Evolutionary conservation across 306 rosid genomes (phyloP).

Genomic region (Sicyos baderoa): DNA sequence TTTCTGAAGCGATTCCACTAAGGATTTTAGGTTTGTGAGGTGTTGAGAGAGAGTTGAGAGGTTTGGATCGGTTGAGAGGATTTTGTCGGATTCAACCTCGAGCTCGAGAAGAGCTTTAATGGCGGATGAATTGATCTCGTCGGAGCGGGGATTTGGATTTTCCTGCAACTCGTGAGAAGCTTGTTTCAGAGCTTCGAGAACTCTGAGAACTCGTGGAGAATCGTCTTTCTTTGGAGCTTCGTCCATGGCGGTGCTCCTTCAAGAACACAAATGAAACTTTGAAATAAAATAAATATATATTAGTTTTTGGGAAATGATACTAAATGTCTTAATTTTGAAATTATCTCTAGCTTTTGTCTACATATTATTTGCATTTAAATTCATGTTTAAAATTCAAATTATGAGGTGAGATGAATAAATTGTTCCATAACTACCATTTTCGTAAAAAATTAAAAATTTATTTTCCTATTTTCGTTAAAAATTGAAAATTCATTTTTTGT

Average conservation of each 20-base stretch:
- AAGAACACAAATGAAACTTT: background rate
- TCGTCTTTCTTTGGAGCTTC: slow-evolving; percentile 24
- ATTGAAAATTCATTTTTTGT: too few relatives aligned
- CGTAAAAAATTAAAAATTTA: too few relatives aligned
- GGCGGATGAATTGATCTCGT: slow-evolving; percentile 51
- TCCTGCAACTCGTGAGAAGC: slow-evolving; percentile 58
- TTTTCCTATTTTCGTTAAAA: too few relatives aligned
- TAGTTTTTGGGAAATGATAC: too few relatives aligned
- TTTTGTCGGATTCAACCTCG: slow-evolving; percentile 47
- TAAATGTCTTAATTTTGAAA: too few relatives aligned
- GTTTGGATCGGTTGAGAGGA: slow-evolving; percentile 51
- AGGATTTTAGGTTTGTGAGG: slow-evolving; percentile 45
- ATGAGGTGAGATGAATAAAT: too few relatives aligned
- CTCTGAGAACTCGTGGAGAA: slow-evolving; percentile 41
- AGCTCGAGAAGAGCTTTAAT: slow-evolving; percentile 69
- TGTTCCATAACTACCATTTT: too few relatives aligned
- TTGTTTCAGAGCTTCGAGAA: slow-evolving; percentile 76
- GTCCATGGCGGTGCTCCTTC: slow-evolving; percentile 33
- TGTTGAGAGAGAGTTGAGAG: slow-evolving; percentile 44
- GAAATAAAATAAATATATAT: too few relatives aligned
- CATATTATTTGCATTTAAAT: too few relatives aligned
- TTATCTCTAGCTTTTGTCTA: too few relatives aligned
- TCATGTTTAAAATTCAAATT: too few relatives aligned
- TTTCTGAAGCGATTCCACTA: slow-evolving; percentile 21
- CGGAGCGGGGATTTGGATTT: slow-evolving; percentile 34